Conservation (phyloP, 116 monocot genomes). For the Posidonia oceanica region DNA sequence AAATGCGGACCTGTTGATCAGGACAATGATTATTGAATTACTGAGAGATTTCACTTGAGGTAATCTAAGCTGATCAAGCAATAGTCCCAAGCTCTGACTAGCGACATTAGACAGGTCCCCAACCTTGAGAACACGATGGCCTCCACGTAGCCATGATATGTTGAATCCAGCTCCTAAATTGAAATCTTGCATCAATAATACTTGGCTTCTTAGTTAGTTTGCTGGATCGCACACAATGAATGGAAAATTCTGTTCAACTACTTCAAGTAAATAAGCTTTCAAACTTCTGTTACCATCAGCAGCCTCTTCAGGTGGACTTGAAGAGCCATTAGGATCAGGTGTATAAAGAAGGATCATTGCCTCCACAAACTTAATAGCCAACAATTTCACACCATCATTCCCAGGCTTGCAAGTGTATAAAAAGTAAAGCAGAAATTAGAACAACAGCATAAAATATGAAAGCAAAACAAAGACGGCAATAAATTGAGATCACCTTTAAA, state of each 20-base stretch:
- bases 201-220: not conserved
- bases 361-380: slow-evolving; percentile 80
- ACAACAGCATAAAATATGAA: not conserved
- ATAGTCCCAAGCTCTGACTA: slow-evolving; percentile 58
- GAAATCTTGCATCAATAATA: slow-evolving; percentile 3
- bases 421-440: not conserved
- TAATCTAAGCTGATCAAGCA: slow-evolving; percentile 83
- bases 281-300: slow-evolving; percentile 27
- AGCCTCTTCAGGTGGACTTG: slow-evolving; percentile 48
- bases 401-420: slow-evolving; percentile 23
- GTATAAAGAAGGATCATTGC: slow-evolving; percentile 74
- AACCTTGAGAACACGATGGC: slow-evolving; percentile 71
- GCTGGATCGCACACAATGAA: not conserved
- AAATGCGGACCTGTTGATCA: slow-evolving; percentile 64
- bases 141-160: slow-evolving; percentile 80
- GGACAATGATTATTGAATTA: slow-evolving; percentile 73
- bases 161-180: slow-evolving; percentile 34
- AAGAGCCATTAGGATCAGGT: slow-evolving; percentile 63
- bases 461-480: not conserved
- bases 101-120: slow-evolving; percentile 78
- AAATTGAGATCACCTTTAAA: slow-evolving; percentile 41
- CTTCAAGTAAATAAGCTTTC: not conserved
- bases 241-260: not conserved
- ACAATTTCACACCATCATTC: slow-evolving; percentile 64
- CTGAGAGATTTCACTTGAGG: slow-evolving; percentile 72